These are phyloP conservation scores for Populus tomentosa DNA, from an alignment of 441 rosid species.

Conservation along the genomic window DNA sequence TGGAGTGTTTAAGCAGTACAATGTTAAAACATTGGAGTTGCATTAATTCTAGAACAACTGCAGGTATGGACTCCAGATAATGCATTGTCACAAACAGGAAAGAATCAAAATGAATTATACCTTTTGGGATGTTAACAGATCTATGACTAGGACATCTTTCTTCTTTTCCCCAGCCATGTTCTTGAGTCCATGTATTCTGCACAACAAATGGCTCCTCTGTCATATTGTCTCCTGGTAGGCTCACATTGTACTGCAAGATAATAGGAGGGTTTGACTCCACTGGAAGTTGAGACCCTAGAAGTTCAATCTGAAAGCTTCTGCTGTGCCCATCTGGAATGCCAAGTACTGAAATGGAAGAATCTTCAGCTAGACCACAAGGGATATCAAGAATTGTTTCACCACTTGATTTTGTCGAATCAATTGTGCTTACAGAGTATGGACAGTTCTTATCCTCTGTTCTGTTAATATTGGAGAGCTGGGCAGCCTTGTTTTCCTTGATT, in stretches of 20 bases:
- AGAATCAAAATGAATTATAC: constrained; percentile 29
- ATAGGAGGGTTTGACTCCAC: constrained; percentile 42
- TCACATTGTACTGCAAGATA: constrained; percentile 60
- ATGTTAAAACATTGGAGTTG: neutral
- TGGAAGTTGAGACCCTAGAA: constrained; percentile 44
- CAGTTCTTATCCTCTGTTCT: constrained; percentile 38
- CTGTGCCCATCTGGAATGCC: constrained; percentile 58
- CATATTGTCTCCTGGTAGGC: constrained; percentile 54
- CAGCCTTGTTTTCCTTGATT: constrained; percentile 31
- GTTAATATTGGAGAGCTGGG: constrained; percentile 16
- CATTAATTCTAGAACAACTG: neutral
- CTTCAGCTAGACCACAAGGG: constrained; percentile 76
- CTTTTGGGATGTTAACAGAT: constrained; percentile 41
- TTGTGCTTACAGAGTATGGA: constrained; percentile 44
- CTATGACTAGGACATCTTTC: constrained; percentile 60
- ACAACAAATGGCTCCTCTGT: constrained; percentile 57
- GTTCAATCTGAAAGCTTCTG: constrained; percentile 57
- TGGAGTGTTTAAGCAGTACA: neutral
- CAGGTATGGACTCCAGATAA: neutral
- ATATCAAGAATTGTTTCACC: constrained; percentile 44
- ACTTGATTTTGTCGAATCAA: constrained; percentile 25
- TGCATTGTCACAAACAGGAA: neutral
- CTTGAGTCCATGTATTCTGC: constrained; percentile 71
- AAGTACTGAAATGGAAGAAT: constrained; percentile 67
- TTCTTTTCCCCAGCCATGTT: constrained; percentile 72